These are phyloP conservation scores for Achlya hypogyna DNA, from an alignment of 352 stramenopile species.

Conservation along the genomic window DNA sequence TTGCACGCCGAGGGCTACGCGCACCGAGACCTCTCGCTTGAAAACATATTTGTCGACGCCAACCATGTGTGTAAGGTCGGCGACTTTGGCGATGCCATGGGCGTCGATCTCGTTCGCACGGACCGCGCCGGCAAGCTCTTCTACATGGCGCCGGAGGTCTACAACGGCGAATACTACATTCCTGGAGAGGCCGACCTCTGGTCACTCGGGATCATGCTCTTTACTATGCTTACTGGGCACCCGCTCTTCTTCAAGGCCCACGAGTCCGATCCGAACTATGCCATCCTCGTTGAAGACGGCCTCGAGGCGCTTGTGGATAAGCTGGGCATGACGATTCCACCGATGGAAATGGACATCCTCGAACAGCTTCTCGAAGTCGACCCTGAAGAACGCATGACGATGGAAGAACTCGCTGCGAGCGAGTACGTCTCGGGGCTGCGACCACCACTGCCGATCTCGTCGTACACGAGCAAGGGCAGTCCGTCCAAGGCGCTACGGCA, in stretches of 20 bases:
- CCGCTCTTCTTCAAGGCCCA: conserved; percentile 33
- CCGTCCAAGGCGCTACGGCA: not conserved
- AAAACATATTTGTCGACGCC: conserved; percentile 65
- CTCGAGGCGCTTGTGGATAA: conserved; percentile 28
- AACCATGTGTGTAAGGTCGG: conserved; percentile 53
- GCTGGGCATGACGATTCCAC: conserved; percentile 30
- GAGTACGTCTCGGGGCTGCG: conserved; percentile 26
- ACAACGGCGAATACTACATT: conserved; percentile 11
- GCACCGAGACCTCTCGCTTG: conserved; percentile 56
- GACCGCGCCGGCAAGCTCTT: conserved; percentile 30
- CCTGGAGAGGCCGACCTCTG: conserved; percentile 32
- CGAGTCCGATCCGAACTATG: conserved; percentile 66
- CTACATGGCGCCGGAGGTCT: conserved; percentile 51
- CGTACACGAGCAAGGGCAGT: too few relatives aligned
- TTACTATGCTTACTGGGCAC: conserved; percentile 23
- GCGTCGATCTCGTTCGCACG: conserved; percentile 35
- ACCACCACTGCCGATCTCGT: not conserved
- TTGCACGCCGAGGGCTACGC: conserved; percentile 50
- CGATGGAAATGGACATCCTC: conserved; percentile 31
- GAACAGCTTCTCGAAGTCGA: conserved; percentile 33
- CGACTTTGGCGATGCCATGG: conserved; percentile 51
- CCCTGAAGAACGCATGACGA: conserved; percentile 25
- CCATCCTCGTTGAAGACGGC: conserved; percentile 39
- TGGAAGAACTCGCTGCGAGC: conserved; percentile 31
- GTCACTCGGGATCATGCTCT: conserved; percentile 24